Evolutionary conservation across 2,329 filamentous ascomycete genomes (phyloP).

Genomic region (Neurospora sp.): DNA sequence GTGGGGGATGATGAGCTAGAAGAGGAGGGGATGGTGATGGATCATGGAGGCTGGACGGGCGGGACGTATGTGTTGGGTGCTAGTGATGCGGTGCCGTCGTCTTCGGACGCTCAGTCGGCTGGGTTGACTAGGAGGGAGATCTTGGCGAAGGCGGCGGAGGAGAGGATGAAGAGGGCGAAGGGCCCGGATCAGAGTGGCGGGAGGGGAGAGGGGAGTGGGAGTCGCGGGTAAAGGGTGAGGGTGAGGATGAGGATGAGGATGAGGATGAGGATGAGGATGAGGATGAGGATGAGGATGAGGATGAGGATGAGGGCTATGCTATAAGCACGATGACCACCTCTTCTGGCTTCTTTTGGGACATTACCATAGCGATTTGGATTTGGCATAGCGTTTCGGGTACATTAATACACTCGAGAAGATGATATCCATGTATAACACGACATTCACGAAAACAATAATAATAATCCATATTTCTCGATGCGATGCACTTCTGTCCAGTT

Average conservation of each 20-base stretch:
- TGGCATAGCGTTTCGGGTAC: not conserved
- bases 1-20: too few relatives aligned
- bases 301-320: not conserved
- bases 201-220: conserved; percentile 2
- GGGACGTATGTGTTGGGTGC: conserved; percentile 16
- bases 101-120: not conserved
- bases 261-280: too few relatives aligned
- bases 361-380: not conserved
- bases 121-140: conserved; percentile 16
- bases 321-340: not conserved
- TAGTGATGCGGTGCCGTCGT: not conserved
- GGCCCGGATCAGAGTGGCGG: not conserved
- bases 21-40: too few relatives aligned
- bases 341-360: not conserved
- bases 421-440: not conserved
- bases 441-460: not conserved
- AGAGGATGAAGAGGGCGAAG: conserved; percentile 11
- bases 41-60: conserved; percentile 17
- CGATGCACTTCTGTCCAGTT: too few relatives aligned
- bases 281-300: not conserved
- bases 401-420: not conserved
- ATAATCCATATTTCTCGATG: not conserved
- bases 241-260: too few relatives aligned
- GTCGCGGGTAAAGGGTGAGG: not conserved
- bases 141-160: conserved; percentile 14